Evolutionary conservation across 2,329 filamentous ascomycete genomes (phyloP), one percentile per base, ranked within the genome.

Genomic region (Corinectria fuckeliana): DNA sequence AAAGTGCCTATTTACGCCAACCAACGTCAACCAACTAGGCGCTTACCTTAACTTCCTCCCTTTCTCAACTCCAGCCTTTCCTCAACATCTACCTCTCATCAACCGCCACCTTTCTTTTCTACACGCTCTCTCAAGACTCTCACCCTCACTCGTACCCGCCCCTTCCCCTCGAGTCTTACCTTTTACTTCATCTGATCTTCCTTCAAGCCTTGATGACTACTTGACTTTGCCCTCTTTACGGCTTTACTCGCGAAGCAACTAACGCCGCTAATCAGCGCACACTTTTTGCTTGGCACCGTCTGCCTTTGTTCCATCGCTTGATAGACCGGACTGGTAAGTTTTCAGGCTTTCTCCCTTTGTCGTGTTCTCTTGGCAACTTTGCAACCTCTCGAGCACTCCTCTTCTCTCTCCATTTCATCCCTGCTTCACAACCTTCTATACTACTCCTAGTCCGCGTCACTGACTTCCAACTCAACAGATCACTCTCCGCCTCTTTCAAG

Each of bases 1-100:
- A 14, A n/a, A 28, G 23, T 45, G 25, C 25, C 41, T 9, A 26
- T 23, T 9, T 11, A 28, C 25, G 8, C 11, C 41, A 26, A 42
- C 41, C 14, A 6, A 28, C 25, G 8, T 16, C 41, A 26, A 42
- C 3, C 3, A n/a, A 45, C n/a, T 4, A 16, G 25, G 23, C 53
- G 34, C 45, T 56, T 21, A 51, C 57, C 25, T 50, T 38, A 56
- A 50, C 52, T 34, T 50, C 32, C 28, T 52, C 30, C 23, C 10
- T 10, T 13, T 16, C 39, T 26, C 16, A 20, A n/a, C 48, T 36
- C 16, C 28, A 34, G 8, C 45, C 6, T 6, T 34, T 21, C 16
- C 18, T 18, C 13, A 21, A 34, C 47, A 23, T 50, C n/a, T 16
- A 21, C 28, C 20, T 26, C 11, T 26, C 21, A 4, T 20, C 38